Evolutionary conservation across 2,329 filamentous ascomycete genomes (phyloP).

Genomic region (Piedraia hortae): DNA sequence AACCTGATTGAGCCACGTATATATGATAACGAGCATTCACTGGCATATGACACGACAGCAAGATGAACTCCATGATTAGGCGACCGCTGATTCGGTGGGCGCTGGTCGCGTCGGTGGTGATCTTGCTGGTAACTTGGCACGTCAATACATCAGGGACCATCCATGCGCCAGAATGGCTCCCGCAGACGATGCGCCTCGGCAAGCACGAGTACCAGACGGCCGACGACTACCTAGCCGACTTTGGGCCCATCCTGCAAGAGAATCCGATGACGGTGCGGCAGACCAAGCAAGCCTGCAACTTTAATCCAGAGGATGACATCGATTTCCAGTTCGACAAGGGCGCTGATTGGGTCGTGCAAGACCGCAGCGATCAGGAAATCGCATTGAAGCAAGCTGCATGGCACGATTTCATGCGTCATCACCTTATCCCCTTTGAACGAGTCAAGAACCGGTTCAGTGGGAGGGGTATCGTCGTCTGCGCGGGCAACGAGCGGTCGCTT

Average conservation of each 20-base stretch:
- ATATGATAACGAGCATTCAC: too few species aligned
- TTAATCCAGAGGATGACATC: slow-evolving; percentile 1
- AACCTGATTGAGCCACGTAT: too few species aligned
- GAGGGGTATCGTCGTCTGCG: slow-evolving; percentile 11
- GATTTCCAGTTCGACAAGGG: slow-evolving; percentile 2
- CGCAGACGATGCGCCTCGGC: too few species aligned
- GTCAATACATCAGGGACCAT: too few species aligned
- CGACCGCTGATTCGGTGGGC: neutral
- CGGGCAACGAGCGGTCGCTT: slow-evolving; percentile 6
- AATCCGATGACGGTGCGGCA: slow-evolving; percentile 1
- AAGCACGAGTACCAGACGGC: slow-evolving; percentile 1
- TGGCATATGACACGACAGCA: too few species aligned
- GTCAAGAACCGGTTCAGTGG: slow-evolving; percentile 6
- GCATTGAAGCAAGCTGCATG: slow-evolving; percentile 4
- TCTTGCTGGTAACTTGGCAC: neutral
- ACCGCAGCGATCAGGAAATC: slow-evolving; percentile 4
- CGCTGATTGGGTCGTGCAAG: slow-evolving; percentile 1
- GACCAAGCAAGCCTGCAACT: slow-evolving; percentile 1
- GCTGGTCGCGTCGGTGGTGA: neutral
- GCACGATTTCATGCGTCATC: slow-evolving; percentile 6
- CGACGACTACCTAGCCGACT: slow-evolving; percentile 1
- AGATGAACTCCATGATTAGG: too few species aligned
- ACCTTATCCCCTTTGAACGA: slow-evolving; percentile 5
- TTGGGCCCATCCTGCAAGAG: slow-evolving; percentile 1
- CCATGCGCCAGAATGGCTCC: too few species aligned